phyloP scores from a whole-genome alignment of 805 yeast genomes.

The Zygotorulaspora sp. region DNA sequence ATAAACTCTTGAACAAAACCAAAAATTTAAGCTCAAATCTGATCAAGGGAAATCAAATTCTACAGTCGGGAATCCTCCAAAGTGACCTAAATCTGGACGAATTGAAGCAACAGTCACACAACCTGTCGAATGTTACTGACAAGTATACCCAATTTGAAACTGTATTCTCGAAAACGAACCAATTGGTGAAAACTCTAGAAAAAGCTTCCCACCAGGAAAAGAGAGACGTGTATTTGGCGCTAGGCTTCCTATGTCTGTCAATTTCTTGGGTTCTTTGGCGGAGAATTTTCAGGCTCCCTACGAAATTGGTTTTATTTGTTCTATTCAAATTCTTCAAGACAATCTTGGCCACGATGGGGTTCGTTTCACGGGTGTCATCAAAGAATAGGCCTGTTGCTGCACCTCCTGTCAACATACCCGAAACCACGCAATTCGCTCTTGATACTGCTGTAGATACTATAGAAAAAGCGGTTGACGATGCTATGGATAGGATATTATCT shows the following conservation, averaged over 20 bases:
- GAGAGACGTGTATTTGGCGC: slow-evolving; percentile 32
- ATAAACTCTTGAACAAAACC: slow-evolving; percentile 27
- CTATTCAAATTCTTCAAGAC: slow-evolving; percentile 38
- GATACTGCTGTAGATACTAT: slow-evolving; percentile 7
- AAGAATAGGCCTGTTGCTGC: slow-evolving; percentile 6
- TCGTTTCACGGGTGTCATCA: slow-evolving; percentile 14
- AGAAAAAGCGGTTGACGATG: slow-evolving; percentile 25
- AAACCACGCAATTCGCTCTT: slow-evolving; percentile 3
- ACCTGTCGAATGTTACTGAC: slow-evolving; percentile 28
- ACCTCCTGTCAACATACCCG: slow-evolving; percentile 5
- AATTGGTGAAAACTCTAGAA: slow-evolving; percentile 31
- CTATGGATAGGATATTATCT: slow-evolving; percentile 23
- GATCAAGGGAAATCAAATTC: slow-evolving; percentile 31
- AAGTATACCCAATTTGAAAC: slow-evolving; percentile 32
- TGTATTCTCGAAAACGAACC: slow-evolving; percentile 28
- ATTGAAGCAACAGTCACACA: slow-evolving; percentile 30
- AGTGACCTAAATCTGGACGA: slow-evolving; percentile 36
- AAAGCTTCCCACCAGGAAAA: slow-evolving; percentile 34
- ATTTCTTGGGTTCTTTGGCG: slow-evolving; percentile 36
- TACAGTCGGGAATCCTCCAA: slow-evolving; percentile 34
- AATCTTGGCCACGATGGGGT: slow-evolving; percentile 26
- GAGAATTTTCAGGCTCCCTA: slow-evolving; percentile 33
- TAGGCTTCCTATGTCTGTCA: slow-evolving; percentile 29
- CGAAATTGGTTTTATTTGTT: slow-evolving; percentile 31
- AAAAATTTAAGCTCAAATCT: slow-evolving; percentile 31